phyloP scores from a whole-genome alignment of 163 green algal genomes.

The Chlorella variabilis region DNA sequence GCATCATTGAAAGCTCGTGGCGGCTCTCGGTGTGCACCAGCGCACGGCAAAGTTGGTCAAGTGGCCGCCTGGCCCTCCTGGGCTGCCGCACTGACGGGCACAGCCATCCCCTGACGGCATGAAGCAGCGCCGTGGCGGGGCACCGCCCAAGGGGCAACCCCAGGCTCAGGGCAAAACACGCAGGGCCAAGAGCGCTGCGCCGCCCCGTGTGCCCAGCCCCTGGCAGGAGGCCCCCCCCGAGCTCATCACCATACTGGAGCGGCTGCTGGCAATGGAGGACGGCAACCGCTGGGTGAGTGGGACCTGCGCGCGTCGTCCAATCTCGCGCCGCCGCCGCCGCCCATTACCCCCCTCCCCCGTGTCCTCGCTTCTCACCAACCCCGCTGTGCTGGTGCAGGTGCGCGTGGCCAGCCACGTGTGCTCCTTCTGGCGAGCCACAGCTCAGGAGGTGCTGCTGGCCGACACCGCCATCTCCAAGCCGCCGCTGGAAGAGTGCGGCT shows the following conservation, averaged over 20 bases:
- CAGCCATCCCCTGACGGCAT: too few species aligned
- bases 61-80: too few species aligned
- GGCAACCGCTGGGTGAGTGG: conserved; percentile 20
- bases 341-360: background rate
- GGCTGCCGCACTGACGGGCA: too few species aligned
- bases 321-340: too few species aligned
- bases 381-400: conserved; percentile 5
- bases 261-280: background rate
- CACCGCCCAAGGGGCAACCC: background rate
- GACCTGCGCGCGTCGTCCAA: too few species aligned
- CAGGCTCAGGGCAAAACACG: too few species aligned
- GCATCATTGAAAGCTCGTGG: too few species aligned
- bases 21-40: too few species aligned
- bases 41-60: too few species aligned
- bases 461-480: conserved; percentile 44
- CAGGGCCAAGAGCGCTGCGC: background rate
- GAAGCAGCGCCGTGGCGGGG: background rate
- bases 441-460: conserved; percentile 32
- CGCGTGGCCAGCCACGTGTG: conserved; percentile 31
- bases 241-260: background rate
- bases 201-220: background rate
- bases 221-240: conserved; percentile 21
- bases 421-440: conserved; percentile 23
- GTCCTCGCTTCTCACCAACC: background rate
- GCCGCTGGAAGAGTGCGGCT: conserved; percentile 23